phyloP scores from a whole-genome alignment of 169 alveolate genomes.

The Blepharisma undulans region DNA sequence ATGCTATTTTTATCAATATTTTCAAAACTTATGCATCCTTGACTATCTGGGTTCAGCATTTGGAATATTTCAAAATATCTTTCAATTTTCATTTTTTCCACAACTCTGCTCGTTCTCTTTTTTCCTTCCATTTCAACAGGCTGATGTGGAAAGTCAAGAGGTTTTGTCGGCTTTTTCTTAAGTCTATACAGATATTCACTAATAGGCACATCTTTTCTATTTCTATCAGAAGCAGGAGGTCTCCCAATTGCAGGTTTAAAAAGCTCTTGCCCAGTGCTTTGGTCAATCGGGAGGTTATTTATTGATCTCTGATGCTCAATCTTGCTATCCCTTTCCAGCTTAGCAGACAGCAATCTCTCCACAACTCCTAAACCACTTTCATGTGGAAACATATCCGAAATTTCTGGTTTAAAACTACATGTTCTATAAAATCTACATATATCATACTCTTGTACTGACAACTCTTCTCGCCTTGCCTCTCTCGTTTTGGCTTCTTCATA shows the following conservation, averaged over 20 bases:
- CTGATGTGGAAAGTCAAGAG: neutral
- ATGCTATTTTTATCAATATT: neutral
- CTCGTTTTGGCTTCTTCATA: neutral
- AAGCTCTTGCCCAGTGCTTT: slow-evolving; percentile 19
- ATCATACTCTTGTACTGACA: neutral
- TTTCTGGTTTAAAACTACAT: neutral
- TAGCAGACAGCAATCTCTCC: neutral
- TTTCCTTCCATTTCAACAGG: neutral
- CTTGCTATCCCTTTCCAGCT: neutral
- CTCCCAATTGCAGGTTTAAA: slow-evolving; percentile 28
- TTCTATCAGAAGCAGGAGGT: neutral
- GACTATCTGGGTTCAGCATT: neutral
- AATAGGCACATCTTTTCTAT: neutral
- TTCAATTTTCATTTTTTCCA: slow-evolving; percentile 7
- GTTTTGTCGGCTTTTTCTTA: neutral
- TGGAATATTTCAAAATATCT: slow-evolving; percentile 28
- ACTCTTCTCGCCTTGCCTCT: neutral
- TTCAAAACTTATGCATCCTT: slow-evolving; percentile 7
- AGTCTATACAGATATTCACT: neutral
- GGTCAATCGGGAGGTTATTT: neutral
- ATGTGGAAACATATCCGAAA: neutral
- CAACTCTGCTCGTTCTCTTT: neutral
- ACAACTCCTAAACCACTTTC: neutral
- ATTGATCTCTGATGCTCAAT: neutral
- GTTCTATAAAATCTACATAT: neutral